Base-by-base conservation (phyloP, 164 flowering plant species). In the Euptelea pleiosperma region DNA sequence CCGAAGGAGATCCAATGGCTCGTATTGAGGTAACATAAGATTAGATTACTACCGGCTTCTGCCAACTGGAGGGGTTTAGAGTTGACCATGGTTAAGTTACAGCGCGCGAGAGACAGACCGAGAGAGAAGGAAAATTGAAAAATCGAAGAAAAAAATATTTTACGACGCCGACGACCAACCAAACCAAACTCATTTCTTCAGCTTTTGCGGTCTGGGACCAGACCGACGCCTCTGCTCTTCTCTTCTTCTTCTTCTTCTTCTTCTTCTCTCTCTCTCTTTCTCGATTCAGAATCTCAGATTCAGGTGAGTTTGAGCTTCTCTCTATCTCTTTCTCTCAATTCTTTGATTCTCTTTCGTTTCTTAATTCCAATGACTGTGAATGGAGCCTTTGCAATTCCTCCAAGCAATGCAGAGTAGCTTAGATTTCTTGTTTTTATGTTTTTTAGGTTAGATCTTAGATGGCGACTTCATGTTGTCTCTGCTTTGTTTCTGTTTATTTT, bases 101-200 rank as follows among this genome's bases (percentile, higher is more conserved):
- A 26, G 16, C 22, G 16, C 21, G 25, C 16, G 57, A 37, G 15
- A 58, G 14, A 14, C 33, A 44, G n/a, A 15, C 7, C 21, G 3
- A 12, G 2, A 16, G 5, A 42, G 9, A 29, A 25, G 4, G 14
- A 14, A 2, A 34, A 16, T 24, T 11, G 15, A 21, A 22, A 15
- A 6, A 25, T 28, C 4, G 19, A 0, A 37, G 21, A 9, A 18
- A 9, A 44, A 57, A 56, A 50, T 25, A 11, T 48, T 50, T 8
- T 4, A 39, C 36, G 73, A 71, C 58, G 75, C 75, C 78, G 75
- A 75, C 73, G 73, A 59, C 45, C 48, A 73, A 67, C 62, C 73
- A 57, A 64, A 61, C 31, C 60, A 37, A 43, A 14, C 19, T 22
- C 7, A 15, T 9, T 2, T 31, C 16, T 19, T 21, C 25, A 51